A percentile compares a stretch with the other conserved stretches of the same genome.
These are phyloP conservation scores for Stenogyne calaminthoides DNA, from an alignment of 305 asterid species.

Conservation along the genomic window DNA sequence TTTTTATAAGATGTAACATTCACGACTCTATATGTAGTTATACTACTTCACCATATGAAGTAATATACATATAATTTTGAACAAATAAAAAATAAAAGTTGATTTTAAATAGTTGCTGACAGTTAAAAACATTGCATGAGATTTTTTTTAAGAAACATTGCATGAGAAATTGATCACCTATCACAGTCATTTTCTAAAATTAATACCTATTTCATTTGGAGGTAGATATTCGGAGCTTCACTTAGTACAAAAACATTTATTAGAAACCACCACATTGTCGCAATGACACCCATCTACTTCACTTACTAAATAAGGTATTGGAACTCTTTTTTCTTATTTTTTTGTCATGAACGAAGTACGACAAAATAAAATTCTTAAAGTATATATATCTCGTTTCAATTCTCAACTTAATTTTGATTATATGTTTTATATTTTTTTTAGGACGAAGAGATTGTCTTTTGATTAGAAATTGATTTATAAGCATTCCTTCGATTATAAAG, in stretches of 20 bases:
- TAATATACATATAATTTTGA: not conserved
- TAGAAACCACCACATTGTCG: conserved; percentile 18
- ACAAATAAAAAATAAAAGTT: not conserved
- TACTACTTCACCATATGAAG: not conserved
- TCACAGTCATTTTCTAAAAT: conserved; percentile 20
- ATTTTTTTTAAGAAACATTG: too few species aligned
- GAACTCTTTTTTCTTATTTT: not conserved
- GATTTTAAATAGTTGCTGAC: not conserved
- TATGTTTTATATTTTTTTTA: too few species aligned
- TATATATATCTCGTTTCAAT: not conserved
- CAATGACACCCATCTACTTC: not conserved
- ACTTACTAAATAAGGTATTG: not conserved
- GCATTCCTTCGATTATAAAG: not conserved
- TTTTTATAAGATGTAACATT: not conserved
- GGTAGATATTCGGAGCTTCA: conserved; percentile 6
- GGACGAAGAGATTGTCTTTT: too few species aligned
- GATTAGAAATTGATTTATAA: too few species aligned
- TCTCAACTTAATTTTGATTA: not conserved
- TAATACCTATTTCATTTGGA: not conserved
- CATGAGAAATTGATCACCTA: not conserved
- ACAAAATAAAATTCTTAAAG: not conserved
- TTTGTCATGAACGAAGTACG: not conserved
- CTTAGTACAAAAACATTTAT: conserved; percentile 21
- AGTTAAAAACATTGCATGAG: not conserved
- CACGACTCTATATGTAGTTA: too few species aligned